These are phyloP conservation scores for Dothideomycetes sp. DNA, from an alignment of 2,329 filamentous ascomycete species.

Conservation along the genomic window DNA sequence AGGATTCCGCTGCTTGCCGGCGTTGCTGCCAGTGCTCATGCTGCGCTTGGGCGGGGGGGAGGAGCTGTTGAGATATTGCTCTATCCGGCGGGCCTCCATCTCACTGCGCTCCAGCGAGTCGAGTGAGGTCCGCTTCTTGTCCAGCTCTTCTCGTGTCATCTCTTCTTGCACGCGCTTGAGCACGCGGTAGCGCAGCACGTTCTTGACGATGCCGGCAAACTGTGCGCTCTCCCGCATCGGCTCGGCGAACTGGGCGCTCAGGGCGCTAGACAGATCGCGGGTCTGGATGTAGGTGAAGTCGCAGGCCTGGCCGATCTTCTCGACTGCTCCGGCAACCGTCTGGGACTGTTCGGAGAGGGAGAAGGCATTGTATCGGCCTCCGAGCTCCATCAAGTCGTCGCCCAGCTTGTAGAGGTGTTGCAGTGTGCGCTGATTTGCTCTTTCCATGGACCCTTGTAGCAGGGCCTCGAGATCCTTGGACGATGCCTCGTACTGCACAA, in stretches of 20 bases:
- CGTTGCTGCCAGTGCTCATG: constrained; percentile 26
- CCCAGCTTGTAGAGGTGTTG: constrained; percentile 76
- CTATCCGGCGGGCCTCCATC: constrained; percentile 81
- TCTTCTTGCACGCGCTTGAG: constrained; percentile 94
- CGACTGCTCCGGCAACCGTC: constrained; percentile 82
- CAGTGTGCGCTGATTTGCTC: constrained; percentile 82
- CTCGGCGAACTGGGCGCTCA: constrained; percentile 93
- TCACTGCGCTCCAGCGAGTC: constrained; percentile 91
- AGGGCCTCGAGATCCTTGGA: constrained; percentile 85
- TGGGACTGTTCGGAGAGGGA: constrained; percentile 86
- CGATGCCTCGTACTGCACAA: constrained; percentile 82
- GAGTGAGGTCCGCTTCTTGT: constrained; percentile 72
- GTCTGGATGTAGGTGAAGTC: constrained; percentile 95
- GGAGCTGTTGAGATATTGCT: constrained; percentile 65
- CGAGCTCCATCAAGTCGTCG: constrained; percentile 81
- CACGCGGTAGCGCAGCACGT: constrained; percentile 77
- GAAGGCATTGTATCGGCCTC: constrained; percentile 94
- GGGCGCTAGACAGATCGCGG: constrained; percentile 72
- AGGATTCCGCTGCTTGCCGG: constrained; percentile 27
- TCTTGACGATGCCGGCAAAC: constrained; percentile 87
- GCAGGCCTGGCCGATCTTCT: constrained; percentile 85
- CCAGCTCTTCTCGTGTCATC: constrained; percentile 86
- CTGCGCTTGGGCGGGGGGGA: constrained; percentile 56
- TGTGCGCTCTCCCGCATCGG: constrained; percentile 97
- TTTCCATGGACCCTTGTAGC: constrained; percentile 88